Percentiles rank a stretch among this genome's conserved stretches.
These are phyloP conservation scores for Blastobotrys parvus DNA, from an alignment of 805 yeast species.

Conservation along the genomic window DNA sequence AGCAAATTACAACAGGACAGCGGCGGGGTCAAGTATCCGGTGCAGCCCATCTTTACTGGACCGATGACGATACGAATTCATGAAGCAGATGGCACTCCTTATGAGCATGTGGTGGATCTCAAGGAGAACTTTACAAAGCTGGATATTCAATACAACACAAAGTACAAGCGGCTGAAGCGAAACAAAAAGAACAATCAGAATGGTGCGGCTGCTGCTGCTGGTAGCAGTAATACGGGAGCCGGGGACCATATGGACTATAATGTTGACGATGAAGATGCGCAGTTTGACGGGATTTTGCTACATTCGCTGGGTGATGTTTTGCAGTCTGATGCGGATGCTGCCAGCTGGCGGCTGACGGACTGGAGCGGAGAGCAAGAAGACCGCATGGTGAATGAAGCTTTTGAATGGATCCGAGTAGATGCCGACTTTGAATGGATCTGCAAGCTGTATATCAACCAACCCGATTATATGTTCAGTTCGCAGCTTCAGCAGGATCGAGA, in stretches of 20 bases:
- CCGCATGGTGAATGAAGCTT: constrained; percentile 67
- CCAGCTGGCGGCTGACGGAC: constrained; percentile 66
- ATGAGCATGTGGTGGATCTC: constrained; percentile 91
- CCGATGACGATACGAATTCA: constrained; percentile 96
- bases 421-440: constrained; percentile 98
- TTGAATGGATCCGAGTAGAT: constrained; percentile 97
- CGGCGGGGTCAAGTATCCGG: constrained; percentile 6
- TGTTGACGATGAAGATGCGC: constrained; percentile 21
- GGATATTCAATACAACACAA: constrained; percentile 93
- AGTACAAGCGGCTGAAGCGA: constrained; percentile 73
- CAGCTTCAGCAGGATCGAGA: constrained; percentile 93
- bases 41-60: constrained; percentile 53
- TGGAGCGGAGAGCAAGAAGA: constrained; percentile 66
- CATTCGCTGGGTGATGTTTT: constrained; percentile 75
- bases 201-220: constrained; percentile 4
- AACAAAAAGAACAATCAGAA: constrained; percentile 29
- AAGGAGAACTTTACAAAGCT: constrained; percentile 78
- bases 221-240: constrained; percentile 9
- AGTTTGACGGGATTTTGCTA: constrained; percentile 29
- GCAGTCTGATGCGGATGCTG: constrained; percentile 48
- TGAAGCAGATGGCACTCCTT: constrained; percentile 98
- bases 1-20: constrained; percentile 26
- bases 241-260: constrained; percentile 21
- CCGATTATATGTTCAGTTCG: constrained; percentile 90
- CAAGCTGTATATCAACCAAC: constrained; percentile 69